Percentiles rank a stretch among this genome's conserved stretches.
Conservation (phyloP, 768 basidiomycete genomes). For the Obba rivulosa region DNA sequence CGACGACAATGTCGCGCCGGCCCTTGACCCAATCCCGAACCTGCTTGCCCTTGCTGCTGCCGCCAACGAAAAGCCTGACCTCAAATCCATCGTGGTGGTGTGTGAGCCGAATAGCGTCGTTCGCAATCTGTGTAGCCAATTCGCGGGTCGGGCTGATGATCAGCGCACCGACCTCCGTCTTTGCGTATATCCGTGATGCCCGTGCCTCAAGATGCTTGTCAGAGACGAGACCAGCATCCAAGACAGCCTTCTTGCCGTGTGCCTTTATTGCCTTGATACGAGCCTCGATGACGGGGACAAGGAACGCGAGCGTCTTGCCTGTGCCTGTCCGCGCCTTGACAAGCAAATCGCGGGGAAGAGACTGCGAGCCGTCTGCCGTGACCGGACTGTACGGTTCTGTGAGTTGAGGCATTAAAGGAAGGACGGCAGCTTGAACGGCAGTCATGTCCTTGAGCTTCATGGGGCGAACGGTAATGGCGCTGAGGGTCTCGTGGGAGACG, state of each 20-base stretch:
- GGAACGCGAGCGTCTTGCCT: constrained; percentile 85
- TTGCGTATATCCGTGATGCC: constrained; percentile 35
- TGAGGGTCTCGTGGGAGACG: constrained; percentile 34
- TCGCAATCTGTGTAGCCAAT: constrained; percentile 84
- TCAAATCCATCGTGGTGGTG: constrained; percentile 57
- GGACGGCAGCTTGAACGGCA: constrained; percentile 75
- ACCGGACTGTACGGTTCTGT: constrained; percentile 42
- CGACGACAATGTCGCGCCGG: constrained; percentile 77
- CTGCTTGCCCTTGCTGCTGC: constrained; percentile 60
- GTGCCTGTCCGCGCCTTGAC: constrained; percentile 89
- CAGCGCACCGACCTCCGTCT: constrained; percentile 58
- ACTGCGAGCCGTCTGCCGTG: constrained; percentile 16
- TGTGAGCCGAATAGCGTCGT: constrained; percentile 67
- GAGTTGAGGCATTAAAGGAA: constrained; percentile 69
- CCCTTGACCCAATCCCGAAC: constrained; percentile 59
- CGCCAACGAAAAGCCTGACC: constrained; percentile 75
- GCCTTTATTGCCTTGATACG: constrained; percentile 56
- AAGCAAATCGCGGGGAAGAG: constrained; percentile 56
- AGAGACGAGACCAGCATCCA: constrained; percentile 35
- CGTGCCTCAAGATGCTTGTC: constrained; percentile 26
- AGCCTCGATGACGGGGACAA: constrained; percentile 80
- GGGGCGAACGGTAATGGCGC: constrained; percentile 57
- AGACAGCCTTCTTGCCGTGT: constrained; percentile 33
- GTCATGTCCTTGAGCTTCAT: constrained; percentile 73
- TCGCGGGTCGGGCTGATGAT: constrained; percentile 90